These are phyloP conservation scores for Sedum album DNA, from an alignment of 164 flowering plant species.

Conservation along the genomic window DNA sequence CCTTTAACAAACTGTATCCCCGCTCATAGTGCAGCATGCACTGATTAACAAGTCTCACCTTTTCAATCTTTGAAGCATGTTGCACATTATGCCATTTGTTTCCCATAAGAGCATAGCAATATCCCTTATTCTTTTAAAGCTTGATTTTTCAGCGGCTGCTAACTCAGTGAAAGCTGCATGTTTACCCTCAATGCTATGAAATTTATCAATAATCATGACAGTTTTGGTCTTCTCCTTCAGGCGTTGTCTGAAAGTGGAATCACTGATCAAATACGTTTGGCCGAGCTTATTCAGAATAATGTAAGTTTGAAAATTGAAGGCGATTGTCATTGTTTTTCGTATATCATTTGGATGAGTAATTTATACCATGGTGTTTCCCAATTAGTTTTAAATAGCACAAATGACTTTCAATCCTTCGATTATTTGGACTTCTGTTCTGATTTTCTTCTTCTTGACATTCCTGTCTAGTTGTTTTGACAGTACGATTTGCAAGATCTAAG, in stretches of 20 bases:
- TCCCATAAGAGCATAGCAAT: not conserved
- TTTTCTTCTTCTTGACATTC: not conserved
- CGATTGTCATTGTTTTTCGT: not conserved
- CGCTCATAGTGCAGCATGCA: not conserved
- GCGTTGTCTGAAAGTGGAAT: conserved; percentile 67
- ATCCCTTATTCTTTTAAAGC: not conserved
- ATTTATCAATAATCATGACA: not conserved
- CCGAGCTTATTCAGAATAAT: conserved; percentile 71
- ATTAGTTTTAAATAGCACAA: not conserved
- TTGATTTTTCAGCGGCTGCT: not conserved
- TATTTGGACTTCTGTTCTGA: not conserved
- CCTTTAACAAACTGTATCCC: not conserved
- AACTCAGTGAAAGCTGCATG: not conserved
- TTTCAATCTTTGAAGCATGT: no score
- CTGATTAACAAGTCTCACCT: not conserved
- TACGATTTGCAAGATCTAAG: no score
- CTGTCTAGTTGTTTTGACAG: no score
- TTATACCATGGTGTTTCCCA: not conserved
- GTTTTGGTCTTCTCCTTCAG: conserved; percentile 33
- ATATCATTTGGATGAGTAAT: not conserved
- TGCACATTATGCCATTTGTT: not conserved
- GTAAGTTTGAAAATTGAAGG: conserved; percentile 36
- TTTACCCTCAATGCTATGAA: not conserved
- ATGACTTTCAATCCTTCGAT: not conserved
- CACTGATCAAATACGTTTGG: conserved; percentile 79